These are phyloP conservation scores for Stentor roeselii DNA, from an alignment of 73 alveolate genomes.

Conservation along the genomic window DNA sequence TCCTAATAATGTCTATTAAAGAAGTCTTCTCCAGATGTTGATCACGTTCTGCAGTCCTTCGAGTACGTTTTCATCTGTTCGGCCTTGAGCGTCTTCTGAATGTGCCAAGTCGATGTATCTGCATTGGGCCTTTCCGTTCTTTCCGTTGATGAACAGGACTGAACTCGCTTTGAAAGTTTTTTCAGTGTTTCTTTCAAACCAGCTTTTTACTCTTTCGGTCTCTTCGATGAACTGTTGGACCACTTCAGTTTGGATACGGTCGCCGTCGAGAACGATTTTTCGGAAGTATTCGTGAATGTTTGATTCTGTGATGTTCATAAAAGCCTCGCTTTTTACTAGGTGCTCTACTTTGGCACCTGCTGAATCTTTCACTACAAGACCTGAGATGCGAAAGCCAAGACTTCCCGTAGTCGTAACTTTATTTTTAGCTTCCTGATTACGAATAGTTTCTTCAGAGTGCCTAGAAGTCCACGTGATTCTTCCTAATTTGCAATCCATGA, in stretches of 20 bases:
- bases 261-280: background rate
- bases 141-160: background rate
- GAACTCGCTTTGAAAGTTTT: background rate
- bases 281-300: slow-evolving; percentile 1
- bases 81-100: slow-evolving; percentile 7
- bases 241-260: background rate
- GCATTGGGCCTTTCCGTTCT: background rate
- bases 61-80: background rate
- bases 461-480: slow-evolving; percentile 23
- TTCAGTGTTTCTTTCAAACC: slow-evolving; percentile 12
- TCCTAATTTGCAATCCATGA: slow-evolving; percentile 28
- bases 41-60: slow-evolving; percentile 13
- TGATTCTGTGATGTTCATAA: background rate
- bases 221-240: background rate
- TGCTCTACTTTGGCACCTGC: slow-evolving; percentile 1
- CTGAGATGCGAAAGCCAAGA: slow-evolving; percentile 23
- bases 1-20: too few species aligned
- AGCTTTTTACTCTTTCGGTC: background rate
- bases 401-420: slow-evolving; percentile 26
- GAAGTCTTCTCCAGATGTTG: slow-evolving; percentile 2
- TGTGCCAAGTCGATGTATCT: slow-evolving; percentile 20
- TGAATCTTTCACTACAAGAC: slow-evolving; percentile 8
- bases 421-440: slow-evolving; percentile 9
- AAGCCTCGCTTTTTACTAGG: background rate
- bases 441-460: slow-evolving; percentile 9